Base-by-base conservation (phyloP, 371 early-diverging fungal species). In the Mortierella sp. region DNA sequence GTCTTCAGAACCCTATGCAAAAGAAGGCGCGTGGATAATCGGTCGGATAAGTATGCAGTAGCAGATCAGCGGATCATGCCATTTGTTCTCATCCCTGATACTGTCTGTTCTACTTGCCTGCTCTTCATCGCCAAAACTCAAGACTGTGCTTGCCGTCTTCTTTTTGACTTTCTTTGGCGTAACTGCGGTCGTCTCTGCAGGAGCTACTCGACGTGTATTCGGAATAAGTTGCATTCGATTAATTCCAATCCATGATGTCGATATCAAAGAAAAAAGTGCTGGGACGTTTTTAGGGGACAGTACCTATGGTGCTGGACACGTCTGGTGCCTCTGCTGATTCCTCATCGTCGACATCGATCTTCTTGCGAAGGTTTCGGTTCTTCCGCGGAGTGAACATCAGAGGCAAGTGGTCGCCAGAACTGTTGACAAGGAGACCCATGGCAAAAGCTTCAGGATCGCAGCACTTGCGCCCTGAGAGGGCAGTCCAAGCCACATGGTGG, bases 41-140 rank as follows among this genome's bases (percentile, higher is more conserved):
- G 7, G 45, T 10, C 6, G 7, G 45, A 16, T 43, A 3, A 43
- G 24, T 24, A 23, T 23, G 19, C 7, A 7, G 21, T 16, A 19
- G 48, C 9, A 34, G 34, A 34, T 34, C 34, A n/a, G n/a, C n/a
- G n/a, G 34, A 34, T 34, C 4, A 34, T 10, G 34, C 34, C 7
- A 34, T n/a, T n/a, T n/a, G n/a, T n/a, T n/a, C n/a, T n/a, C n/a
- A 34, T 4, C 34, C 4, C 34, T 34, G 34, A 4, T 34, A 34
- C 48, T 7, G 4, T 47, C 10, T 23, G 2, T 13, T 50, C 7
- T 24, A 27, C 30, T 5, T 76, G 57, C 76, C 64, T 64, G 61
- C n/a, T 76, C 78, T 0, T 76, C 78, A 27, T 70, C 78, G 2
- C 78, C 78, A 42, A 76, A 76, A 28, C 78, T 76, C 38, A 76